Evolutionary conservation across 140 eudicot genomes (phyloP), one percentile per base, ranked within the genome.

Genomic region (Ambrosia hybrid): DNA sequence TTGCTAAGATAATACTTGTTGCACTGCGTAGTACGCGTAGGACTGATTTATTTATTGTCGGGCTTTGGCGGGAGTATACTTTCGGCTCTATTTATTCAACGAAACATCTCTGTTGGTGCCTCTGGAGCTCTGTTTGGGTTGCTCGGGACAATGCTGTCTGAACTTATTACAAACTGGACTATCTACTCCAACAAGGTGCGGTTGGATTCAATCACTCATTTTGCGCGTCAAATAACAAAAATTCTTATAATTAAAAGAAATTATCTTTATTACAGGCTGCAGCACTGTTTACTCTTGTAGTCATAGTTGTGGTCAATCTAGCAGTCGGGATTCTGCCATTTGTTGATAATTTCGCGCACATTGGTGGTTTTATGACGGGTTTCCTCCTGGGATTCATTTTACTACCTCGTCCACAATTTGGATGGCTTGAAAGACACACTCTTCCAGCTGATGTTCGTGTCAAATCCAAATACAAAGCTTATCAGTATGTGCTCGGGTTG

Each of bases 41-140:
- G 96, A 60, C 56, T 70, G 46, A 82, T 92, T 77, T 92, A 89
- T 74, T 51, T 92, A n/a, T 45, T 89, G 39, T 84, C 96, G 7
- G 97, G 97, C 65, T 83, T 89, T 67, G 97, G 97, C 12, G 97
- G 97, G n/a, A 86, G 89, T 61, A 51, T 89, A 39, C 82, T 89
- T 13, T 89, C 96, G 34, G 74, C 88, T 2, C 64, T 91, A 33
- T 88, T 91, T 71, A 75, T 82, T 74, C 85, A 68, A 56, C 68
- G 69, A 5, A 72, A 74, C 72, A 86, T 89, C 41, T 84, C 91
- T 3, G 97, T 91, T 71, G 97, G 97, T 73, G 94, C 97, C 3
- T 88, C 97, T 2, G 91, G 97, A n/a, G 95, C 97, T 71, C 83
- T 91, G 21, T 91, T 91, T 52, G 97, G 96, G 71, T 82, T 91